phyloP scores from a whole-genome alignment of 2,329 filamentous ascomycete genomes.

The Alternaria sp. region DNA sequence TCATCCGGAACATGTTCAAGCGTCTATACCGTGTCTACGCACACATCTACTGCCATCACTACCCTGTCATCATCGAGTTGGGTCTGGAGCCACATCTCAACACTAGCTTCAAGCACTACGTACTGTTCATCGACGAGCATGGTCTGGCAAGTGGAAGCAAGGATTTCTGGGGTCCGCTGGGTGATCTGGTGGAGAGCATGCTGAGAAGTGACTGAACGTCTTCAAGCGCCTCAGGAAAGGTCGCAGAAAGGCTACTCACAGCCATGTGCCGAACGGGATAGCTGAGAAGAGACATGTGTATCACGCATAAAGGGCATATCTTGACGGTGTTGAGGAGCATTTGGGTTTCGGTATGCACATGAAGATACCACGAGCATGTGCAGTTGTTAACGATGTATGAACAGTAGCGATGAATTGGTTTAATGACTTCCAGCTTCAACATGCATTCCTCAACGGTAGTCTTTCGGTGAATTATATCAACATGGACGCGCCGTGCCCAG shows the following conservation, averaged over 20 bases:
- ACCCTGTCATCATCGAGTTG: slow-evolving; percentile 92
- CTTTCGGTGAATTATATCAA: background rate
- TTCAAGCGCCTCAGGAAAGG: background rate
- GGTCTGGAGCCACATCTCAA: slow-evolving; percentile 97
- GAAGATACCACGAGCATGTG: slow-evolving; percentile 21
- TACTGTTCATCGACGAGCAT: slow-evolving; percentile 98
- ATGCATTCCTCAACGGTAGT: background rate
- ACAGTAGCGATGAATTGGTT: slow-evolving; percentile 19
- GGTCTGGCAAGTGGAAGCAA: slow-evolving; percentile 83
- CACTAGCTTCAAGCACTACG: slow-evolving; percentile 99
- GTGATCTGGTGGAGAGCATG: slow-evolving; percentile 98
- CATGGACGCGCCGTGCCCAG: background rate
- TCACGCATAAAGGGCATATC: slow-evolving; percentile 1
- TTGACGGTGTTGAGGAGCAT: slow-evolving; percentile 18
- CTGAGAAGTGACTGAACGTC: slow-evolving; percentile 74
- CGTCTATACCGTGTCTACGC: slow-evolving; percentile 97
- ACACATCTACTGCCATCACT: slow-evolving; percentile 98
- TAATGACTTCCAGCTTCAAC: background rate
- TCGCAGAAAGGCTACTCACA: background rate
- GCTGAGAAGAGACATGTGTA: background rate
- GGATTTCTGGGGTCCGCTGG: slow-evolving; percentile 96
- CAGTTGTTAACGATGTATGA: slow-evolving; percentile 26
- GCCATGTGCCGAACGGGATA: too few relatives aligned
- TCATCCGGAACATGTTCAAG: slow-evolving; percentile 99
- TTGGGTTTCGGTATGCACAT: slow-evolving; percentile 4